A percentile compares a stretch with the other conserved stretches of the same genome.
These are phyloP conservation scores for Aspergillus coremiiformis DNA, from an alignment of 495 filamentous ascomycete species.

Conservation along the genomic window DNA sequence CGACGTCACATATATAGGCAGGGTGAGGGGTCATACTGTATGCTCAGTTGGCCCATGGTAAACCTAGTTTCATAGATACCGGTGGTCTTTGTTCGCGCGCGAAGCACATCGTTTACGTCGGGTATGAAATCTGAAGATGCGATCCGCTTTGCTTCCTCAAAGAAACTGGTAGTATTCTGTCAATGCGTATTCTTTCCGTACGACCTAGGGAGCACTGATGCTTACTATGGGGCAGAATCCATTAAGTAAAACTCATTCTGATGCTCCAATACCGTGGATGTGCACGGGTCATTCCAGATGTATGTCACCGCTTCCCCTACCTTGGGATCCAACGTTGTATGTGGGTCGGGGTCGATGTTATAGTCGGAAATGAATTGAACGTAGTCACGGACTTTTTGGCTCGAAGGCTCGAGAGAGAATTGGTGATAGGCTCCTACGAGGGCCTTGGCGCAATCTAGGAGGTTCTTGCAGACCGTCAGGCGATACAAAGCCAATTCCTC, in stretches of 20 bases:
- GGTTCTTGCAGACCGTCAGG: conserved; percentile 94
- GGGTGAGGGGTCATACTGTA: conserved; percentile 63
- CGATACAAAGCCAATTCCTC: conserved; percentile 91
- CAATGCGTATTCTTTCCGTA: conserved; percentile 5
- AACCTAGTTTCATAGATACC: conserved; percentile 99
- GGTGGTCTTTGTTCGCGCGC: conserved; percentile 96
- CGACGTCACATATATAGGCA: background rate
- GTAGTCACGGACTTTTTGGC: conserved; percentile 62
- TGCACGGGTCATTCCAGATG: conserved; percentile 85
- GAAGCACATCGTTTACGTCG: conserved; percentile 84
- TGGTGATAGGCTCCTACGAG: conserved; percentile 83
- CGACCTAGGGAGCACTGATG: conserved; percentile 8
- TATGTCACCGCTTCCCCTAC: conserved; percentile 77
- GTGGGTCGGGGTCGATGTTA: conserved; percentile 80
- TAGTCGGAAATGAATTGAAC: conserved; percentile 79
- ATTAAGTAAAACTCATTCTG: conserved; percentile 98
- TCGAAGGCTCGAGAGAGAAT: conserved; percentile 70
- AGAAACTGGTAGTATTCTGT: conserved; percentile 60
- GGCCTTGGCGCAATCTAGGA: conserved; percentile 90
- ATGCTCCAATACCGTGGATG: conserved; percentile 78
- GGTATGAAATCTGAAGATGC: conserved; percentile 79
- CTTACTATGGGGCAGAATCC: conserved; percentile 98
- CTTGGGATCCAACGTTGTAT: conserved; percentile 66
- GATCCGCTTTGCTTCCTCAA: conserved; percentile 86
- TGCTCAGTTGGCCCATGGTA: conserved; percentile 95